These are phyloP conservation scores for Blastocystis sp. DNA, from an alignment of 352 stramenopile species.

Conservation along the genomic window DNA sequence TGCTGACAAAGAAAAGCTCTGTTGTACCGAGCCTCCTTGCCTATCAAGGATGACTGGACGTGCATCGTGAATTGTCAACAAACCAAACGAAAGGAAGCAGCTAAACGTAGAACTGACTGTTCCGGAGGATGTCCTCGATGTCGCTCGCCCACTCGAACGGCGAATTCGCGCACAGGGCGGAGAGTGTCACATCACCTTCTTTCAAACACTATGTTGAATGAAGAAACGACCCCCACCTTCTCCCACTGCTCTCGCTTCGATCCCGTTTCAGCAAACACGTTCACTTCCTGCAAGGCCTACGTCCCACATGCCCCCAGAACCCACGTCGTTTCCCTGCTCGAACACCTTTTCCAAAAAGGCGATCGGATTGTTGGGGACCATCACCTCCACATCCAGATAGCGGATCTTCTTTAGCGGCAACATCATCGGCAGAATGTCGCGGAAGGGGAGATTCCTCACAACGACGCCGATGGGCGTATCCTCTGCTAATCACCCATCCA, in stretches of 20 bases:
- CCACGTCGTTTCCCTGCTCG: constrained; percentile 13
- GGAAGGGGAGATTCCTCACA: background rate
- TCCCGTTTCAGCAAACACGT: constrained; percentile 25
- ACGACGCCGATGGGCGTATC: constrained; percentile 13
- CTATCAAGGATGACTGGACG: background rate
- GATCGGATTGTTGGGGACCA: constrained; percentile 39
- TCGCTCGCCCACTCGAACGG: constrained; percentile 29
- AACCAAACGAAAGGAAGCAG: background rate
- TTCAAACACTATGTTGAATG: background rate
- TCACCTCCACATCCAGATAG: constrained; percentile 12
- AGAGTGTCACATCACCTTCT: background rate
- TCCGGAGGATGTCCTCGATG: background rate
- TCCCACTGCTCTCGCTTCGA: background rate
- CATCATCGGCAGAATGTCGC: background rate
- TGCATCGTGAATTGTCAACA: background rate
- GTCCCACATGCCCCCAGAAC: background rate
- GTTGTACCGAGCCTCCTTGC: background rate
- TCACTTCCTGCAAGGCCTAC: constrained; percentile 20
- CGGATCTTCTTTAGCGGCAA: constrained; percentile 42
- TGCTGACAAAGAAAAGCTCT: background rate
- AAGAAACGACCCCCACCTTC: background rate
- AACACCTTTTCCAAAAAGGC: constrained; percentile 44
- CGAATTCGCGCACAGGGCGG: background rate
- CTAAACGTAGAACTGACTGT: background rate
- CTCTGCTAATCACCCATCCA: background rate